Base-by-base conservation (phyloP, 495 filamentous ascomycete genomes). In the Aspergillus homomorphus region DNA sequence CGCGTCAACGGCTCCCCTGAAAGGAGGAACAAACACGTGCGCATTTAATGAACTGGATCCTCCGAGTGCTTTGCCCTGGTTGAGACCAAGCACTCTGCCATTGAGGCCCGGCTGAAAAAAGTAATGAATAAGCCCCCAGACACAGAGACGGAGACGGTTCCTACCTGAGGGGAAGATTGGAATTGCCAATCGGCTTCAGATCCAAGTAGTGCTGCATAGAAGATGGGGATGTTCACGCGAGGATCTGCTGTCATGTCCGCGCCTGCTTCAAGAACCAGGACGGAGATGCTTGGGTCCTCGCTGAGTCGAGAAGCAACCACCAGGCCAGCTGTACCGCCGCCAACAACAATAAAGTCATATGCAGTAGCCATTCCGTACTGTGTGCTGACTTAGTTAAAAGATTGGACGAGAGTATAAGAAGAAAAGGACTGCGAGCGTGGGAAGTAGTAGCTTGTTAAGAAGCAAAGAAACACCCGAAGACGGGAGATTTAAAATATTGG, bases 251-350 rank as follows among this genome's bases (percentile, higher is more conserved):
- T 51, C 49, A 51, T 51, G 23, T 82, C 73, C 18, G 67, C 67
- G 4, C 83, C 83, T 28, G 80, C 80, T 67, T 86, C 83, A 53
- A 86, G 66, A 9, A 85, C 76, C 4, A 83, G 62, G 14, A 86
- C 78, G 0, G 64, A 59, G 10, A 75, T 66, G 28, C 68, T 58
- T 10, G 61, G 61, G 43, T 79, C 62, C 59, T 81, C 79, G 0
- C 76, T 77, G 18, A 84, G 64, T 14, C 79, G 67, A 44, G 73
- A 71, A 1, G 80, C 81, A n/a, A 83, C 70, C 0, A 76, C 77
- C 12, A 83, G 64, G 15, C 79, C 80, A 33, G 77, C 67, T 4
- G 79, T 77, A 0, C 80, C 81, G 5, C 73, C 80, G 2, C 79
- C 69, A 44, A 73, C 50, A 21, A 57, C 26, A 45, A 61, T 49